phyloP scores from a whole-genome alignment of 352 stramenopile species.

The Phytophthora idaei region DNA sequence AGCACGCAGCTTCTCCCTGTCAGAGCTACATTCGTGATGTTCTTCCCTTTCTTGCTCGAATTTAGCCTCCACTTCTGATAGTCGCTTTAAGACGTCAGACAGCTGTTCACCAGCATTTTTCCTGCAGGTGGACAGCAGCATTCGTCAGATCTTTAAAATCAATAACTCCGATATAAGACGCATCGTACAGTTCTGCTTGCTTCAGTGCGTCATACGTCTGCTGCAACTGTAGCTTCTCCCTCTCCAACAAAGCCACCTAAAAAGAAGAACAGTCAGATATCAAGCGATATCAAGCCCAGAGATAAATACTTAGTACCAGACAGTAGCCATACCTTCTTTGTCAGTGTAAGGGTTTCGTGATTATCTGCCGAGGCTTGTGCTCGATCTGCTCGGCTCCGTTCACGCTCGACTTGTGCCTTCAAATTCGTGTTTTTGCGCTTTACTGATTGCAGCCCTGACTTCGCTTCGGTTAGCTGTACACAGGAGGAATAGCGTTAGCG shows the following conservation, averaged over 20 bases:
- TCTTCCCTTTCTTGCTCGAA: conserved; percentile 41
- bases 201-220: conserved; percentile 43
- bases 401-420: conserved; percentile 53
- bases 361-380: conserved; percentile 35
- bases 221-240: conserved; percentile 45
- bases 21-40: conserved; percentile 32
- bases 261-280: neutral
- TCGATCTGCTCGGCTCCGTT: conserved; percentile 40
- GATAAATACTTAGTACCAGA: neutral
- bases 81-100: conserved; percentile 28
- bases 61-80: conserved; percentile 43
- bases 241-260: conserved; percentile 44
- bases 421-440: conserved; percentile 57
- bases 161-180: neutral
- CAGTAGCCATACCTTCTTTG: conserved; percentile 38
- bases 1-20: conserved; percentile 41
- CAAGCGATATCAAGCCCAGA: conserved; percentile 1
- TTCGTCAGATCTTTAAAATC: conserved; percentile 13
- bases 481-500: conserved; percentile 11
- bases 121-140: conserved; percentile 22
- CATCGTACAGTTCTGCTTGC: conserved; percentile 39
- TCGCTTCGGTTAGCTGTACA: conserved; percentile 62
- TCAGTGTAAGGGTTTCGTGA: conserved; percentile 42
- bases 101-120: conserved; percentile 46
- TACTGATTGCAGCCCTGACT: conserved; percentile 51